A percentile compares a stretch with the other conserved stretches of the same genome.
Conservation (phyloP, 2,329 filamentous ascomycete genomes). For the Ophiobolus disseminans region DNA sequence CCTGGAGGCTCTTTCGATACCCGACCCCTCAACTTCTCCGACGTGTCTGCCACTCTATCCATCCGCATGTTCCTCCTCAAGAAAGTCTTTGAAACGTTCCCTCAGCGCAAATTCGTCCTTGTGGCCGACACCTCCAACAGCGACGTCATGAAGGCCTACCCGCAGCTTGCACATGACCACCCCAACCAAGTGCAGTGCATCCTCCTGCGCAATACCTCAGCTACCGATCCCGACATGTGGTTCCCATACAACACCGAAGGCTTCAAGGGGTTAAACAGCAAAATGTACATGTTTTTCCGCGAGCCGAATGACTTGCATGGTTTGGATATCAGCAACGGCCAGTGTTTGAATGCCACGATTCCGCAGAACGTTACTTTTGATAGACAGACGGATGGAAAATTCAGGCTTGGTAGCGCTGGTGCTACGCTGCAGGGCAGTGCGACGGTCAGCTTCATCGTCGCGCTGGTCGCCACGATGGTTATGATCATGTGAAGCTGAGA, state of each 20-base stretch:
- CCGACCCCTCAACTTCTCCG: slow-evolving; percentile 76
- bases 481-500: slow-evolving; percentile 31
- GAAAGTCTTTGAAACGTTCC: slow-evolving; percentile 77
- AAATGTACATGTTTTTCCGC: slow-evolving; percentile 80
- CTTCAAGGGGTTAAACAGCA: slow-evolving; percentile 71
- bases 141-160: slow-evolving; percentile 74
- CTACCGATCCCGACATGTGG: slow-evolving; percentile 69
- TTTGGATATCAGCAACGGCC: slow-evolving; percentile 71
- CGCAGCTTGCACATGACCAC: slow-evolving; percentile 67
- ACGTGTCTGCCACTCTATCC: slow-evolving; percentile 72
- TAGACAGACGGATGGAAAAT: slow-evolving; percentile 39
- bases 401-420: slow-evolving; percentile 34
- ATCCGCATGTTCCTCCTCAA: slow-evolving; percentile 74
- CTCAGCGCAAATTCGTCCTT: slow-evolving; percentile 75
- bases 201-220: slow-evolving; percentile 74
- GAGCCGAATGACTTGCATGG: slow-evolving; percentile 71
- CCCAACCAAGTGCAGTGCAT: slow-evolving; percentile 79
- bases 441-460: slow-evolving; percentile 43
- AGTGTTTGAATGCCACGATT: slow-evolving; percentile 71
- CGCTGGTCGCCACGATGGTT: slow-evolving; percentile 39
- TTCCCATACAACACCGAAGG: slow-evolving; percentile 79
- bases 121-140: slow-evolving; percentile 78
- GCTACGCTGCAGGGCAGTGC: slow-evolving; percentile 34
- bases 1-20: slow-evolving; percentile 80
- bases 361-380: slow-evolving; percentile 74